Conservation (phyloP, 305 asterid genomes). For the Solanum hybrid region DNA sequence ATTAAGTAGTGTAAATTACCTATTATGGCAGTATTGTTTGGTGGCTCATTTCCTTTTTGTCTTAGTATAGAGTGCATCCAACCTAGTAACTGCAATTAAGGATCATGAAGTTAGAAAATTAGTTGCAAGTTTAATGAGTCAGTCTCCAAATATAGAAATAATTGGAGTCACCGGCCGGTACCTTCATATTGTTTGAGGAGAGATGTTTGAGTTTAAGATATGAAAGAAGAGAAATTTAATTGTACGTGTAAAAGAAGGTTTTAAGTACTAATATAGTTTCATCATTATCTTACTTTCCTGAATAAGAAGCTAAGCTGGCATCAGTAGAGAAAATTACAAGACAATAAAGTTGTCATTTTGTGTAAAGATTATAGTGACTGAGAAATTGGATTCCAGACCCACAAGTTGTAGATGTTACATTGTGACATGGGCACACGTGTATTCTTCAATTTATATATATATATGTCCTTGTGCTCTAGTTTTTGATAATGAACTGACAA, state of each 20-base stretch:
- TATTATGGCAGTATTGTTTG: constrained; percentile 23
- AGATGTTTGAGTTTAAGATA: constrained; percentile 20
- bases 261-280: background rate
- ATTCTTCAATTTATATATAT: background rate
- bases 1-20: constrained; percentile 28
- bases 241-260: constrained; percentile 9
- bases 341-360: constrained; percentile 32
- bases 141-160: constrained; percentile 7
- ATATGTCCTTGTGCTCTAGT: background rate
- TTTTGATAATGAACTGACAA: background rate
- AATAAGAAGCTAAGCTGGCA: background rate
- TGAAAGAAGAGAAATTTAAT: background rate
- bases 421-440: constrained; percentile 12
- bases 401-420: constrained; percentile 33
- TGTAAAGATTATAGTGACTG: constrained; percentile 27
- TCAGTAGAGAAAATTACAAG: constrained; percentile 46
- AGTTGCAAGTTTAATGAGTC: background rate
- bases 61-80: constrained; percentile 62
- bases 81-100: constrained; percentile 30
- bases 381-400: constrained; percentile 46
- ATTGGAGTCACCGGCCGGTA: constrained; percentile 18
- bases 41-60: constrained; percentile 32
- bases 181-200: constrained; percentile 44
- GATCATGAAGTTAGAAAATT: constrained; percentile 16
- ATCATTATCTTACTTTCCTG: background rate